Percentiles rank a stretch among this genome's conserved stretches.
Conservation (phyloP, 805 yeast genomes). For the Ogataea pini region DNA sequence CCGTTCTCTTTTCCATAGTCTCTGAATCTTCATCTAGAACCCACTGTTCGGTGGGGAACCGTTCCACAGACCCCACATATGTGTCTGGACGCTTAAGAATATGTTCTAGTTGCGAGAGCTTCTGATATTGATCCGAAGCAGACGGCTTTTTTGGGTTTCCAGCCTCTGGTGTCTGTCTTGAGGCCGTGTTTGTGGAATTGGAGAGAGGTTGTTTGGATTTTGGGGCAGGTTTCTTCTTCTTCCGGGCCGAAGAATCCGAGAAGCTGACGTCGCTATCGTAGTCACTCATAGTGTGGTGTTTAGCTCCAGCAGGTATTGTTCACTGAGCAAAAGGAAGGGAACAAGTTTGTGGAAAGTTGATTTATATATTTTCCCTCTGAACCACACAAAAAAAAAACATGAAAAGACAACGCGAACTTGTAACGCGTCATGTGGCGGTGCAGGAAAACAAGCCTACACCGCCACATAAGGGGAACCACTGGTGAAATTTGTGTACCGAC, state of each 20-base stretch:
- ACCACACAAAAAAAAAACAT: background rate
- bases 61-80: slow-evolving; percentile 93
- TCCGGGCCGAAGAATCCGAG: slow-evolving; percentile 12
- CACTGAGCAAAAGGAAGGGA: background rate
- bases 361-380: background rate
- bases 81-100: slow-evolving; percentile 97
- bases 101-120: slow-evolving; percentile 93
- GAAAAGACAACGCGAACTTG: background rate
- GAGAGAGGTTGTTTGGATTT: slow-evolving; percentile 43
- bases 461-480: too few species aligned
- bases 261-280: slow-evolving; percentile 13
- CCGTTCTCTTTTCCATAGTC: slow-evolving; percentile 58
- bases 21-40: slow-evolving; percentile 66
- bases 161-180: slow-evolving; percentile 2
- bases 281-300: slow-evolving; percentile 13
- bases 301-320: background rate
- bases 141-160: slow-evolving; percentile 20
- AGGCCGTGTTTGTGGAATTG: slow-evolving; percentile 27
- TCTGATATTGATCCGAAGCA: slow-evolving; percentile 82
- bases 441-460: background rate
- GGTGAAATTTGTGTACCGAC: too few species aligned
- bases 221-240: slow-evolving; percentile 8
- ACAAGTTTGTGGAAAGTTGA: background rate
- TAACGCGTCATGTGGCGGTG: slow-evolving; percentile 2
- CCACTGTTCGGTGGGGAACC: slow-evolving; percentile 81